A percentile compares a stretch with the other conserved stretches of the same genome.
phyloP scores from a whole-genome alignment of 1,284 basidiomycete species.

The Peniophora sp. region DNA sequence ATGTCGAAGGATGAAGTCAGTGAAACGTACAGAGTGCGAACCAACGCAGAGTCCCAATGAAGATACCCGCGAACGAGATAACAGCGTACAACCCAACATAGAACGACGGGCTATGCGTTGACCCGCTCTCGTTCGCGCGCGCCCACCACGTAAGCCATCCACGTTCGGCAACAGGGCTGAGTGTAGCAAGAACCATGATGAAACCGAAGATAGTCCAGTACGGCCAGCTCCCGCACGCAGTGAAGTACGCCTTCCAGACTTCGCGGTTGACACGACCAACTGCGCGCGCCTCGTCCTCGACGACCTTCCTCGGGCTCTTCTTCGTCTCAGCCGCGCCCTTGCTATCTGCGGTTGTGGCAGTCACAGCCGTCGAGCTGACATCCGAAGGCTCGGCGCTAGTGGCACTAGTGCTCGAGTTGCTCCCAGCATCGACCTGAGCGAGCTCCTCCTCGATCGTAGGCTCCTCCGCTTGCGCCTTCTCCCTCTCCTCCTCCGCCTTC shows the following conservation, averaged over 20 bases:
- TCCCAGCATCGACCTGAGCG: not conserved
- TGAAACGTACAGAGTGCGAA: constrained; percentile 52
- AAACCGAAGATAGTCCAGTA: constrained; percentile 71
- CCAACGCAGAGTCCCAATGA: constrained; percentile 60
- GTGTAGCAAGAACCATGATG: constrained; percentile 54
- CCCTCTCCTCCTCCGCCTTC: constrained; percentile 11
- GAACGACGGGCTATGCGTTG: constrained; percentile 45
- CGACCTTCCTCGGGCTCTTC: constrained; percentile 74
- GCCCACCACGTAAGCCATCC: constrained; percentile 82
- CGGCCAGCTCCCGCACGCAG: constrained; percentile 52
- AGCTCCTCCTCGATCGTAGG: constrained; percentile 14
- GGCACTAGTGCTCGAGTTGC: constrained; percentile 3
- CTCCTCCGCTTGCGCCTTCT: constrained; percentile 16
- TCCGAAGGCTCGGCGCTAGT: constrained; percentile 32
- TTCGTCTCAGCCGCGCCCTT: constrained; percentile 37
- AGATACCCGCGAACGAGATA: constrained; percentile 38
- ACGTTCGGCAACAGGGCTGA: constrained; percentile 76
- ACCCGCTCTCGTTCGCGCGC: constrained; percentile 30
- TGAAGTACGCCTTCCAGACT: constrained; percentile 79
- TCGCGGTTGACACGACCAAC: constrained; percentile 73
- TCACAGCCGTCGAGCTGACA: constrained; percentile 39
- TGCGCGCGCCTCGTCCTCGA: constrained; percentile 87
- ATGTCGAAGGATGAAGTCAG: constrained; percentile 4
- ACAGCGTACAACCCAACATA: constrained; percentile 76
- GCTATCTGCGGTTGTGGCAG: constrained; percentile 21